These are phyloP conservation scores for Fraxinus greggii DNA, from an alignment of 305 asterid species.

Conservation along the genomic window DNA sequence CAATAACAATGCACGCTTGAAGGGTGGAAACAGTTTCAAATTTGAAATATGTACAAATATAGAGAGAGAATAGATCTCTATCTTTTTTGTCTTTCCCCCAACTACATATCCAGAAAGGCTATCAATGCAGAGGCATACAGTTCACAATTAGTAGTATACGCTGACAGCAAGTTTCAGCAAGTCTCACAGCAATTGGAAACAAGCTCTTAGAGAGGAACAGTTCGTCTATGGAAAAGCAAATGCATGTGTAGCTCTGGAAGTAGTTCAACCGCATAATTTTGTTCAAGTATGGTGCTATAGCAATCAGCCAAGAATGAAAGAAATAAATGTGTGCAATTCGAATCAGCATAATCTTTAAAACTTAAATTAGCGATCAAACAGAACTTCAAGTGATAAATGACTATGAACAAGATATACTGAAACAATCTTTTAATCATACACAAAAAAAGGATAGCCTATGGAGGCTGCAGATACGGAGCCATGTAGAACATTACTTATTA, in stretches of 20 bases:
- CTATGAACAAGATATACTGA: background rate
- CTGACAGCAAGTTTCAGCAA: background rate
- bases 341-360: background rate
- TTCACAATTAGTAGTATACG: background rate
- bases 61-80: background rate
- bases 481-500: background rate
- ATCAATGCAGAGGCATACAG: background rate
- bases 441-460: background rate
- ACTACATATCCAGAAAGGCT: background rate
- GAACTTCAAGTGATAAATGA: slow-evolving; percentile 8
- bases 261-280: background rate
- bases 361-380: background rate
- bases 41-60: background rate
- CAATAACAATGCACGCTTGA: background rate
- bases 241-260: background rate
- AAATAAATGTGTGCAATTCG: slow-evolving; percentile 11
- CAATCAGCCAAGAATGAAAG: slow-evolving; percentile 8
- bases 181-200: background rate
- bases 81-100: background rate
- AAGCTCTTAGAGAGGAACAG: background rate
- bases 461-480: background rate
- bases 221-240: background rate
- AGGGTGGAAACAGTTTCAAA: background rate
- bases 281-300: background rate
- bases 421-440: slow-evolving; percentile 7